Percentiles rank a stretch among this genome's conserved stretches.
These are phyloP conservation scores for Candida michaelii DNA, from an alignment of 805 yeast genomes.

Conservation along the genomic window DNA sequence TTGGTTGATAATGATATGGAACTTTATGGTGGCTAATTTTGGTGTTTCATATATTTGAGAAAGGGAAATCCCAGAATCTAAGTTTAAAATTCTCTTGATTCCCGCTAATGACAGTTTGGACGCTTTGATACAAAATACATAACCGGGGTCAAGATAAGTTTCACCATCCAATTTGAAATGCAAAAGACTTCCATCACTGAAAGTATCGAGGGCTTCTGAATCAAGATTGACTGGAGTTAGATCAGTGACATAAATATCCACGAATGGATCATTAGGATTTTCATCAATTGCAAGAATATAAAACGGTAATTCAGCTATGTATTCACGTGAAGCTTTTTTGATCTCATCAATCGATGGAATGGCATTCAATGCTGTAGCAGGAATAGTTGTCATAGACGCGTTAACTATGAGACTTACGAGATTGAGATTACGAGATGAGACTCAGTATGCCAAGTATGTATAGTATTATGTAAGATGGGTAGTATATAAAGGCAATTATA, in stretches of 20 bases:
- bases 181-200: neutral
- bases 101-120: neutral
- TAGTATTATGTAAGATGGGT: too few species aligned
- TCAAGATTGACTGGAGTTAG: neutral
- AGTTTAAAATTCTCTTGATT: neutral
- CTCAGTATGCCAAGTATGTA: conserved; percentile 4
- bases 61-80: neutral
- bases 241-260: conserved; percentile 2
- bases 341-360: too few species aligned
- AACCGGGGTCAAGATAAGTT: neutral
- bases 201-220: neutral
- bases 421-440: neutral
- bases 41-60: neutral
- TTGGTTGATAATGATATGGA: neutral
- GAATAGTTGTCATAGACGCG: neutral
- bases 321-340: neutral
- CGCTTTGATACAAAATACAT: conserved; percentile 1
- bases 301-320: neutral
- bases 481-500: too few species aligned
- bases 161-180: neutral
- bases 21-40: neutral
- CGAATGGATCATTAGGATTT: neutral
- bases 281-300: conserved; percentile 2
- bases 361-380: neutral
- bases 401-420: neutral